Conservation (phyloP, 768 basidiomycete genomes). For the Lyophyllum atratum region DNA sequence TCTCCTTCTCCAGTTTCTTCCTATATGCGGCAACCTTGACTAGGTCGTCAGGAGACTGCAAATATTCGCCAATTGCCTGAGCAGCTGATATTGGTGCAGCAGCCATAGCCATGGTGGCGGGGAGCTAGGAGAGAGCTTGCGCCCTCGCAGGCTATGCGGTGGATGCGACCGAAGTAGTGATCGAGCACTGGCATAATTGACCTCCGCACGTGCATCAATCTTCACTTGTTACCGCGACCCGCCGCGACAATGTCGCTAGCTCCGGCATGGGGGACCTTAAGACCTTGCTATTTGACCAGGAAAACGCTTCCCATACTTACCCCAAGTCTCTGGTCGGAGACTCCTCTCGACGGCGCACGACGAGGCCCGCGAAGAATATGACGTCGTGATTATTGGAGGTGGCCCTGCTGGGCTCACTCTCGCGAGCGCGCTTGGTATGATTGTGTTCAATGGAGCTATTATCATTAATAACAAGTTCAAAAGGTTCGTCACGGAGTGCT, state of each 20-base stretch:
- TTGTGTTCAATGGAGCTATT: conserved; percentile 3
- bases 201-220: conserved; percentile 10
- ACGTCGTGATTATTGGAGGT: conserved; percentile 93
- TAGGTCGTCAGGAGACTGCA: conserved; percentile 93
- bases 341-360: conserved; percentile 6
- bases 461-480: neutral
- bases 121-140: neutral
- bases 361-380: conserved; percentile 53
- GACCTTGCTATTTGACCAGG: neutral
- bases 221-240: neutral
- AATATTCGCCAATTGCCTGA: conserved; percentile 85
- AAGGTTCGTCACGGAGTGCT: conserved; percentile 56
- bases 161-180: conserved; percentile 2
- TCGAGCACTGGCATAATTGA: conserved; percentile 1
- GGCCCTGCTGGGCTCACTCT: conserved; percentile 91
- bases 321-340: neutral
- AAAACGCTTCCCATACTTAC: neutral
- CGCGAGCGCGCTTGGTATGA: conserved; percentile 81
- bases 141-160: conserved; percentile 9
- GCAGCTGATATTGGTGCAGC: conserved; percentile 71
- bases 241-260: conserved; percentile 8
- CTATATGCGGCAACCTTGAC: conserved; percentile 84
- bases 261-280: neutral
- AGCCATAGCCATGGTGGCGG: conserved; percentile 35
- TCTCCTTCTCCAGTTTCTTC: conserved; percentile 96